Evolutionary conservation across 2,329 filamentous ascomycete genomes (phyloP).

Genomic region (Pseudocercospora cruenta): DNA sequence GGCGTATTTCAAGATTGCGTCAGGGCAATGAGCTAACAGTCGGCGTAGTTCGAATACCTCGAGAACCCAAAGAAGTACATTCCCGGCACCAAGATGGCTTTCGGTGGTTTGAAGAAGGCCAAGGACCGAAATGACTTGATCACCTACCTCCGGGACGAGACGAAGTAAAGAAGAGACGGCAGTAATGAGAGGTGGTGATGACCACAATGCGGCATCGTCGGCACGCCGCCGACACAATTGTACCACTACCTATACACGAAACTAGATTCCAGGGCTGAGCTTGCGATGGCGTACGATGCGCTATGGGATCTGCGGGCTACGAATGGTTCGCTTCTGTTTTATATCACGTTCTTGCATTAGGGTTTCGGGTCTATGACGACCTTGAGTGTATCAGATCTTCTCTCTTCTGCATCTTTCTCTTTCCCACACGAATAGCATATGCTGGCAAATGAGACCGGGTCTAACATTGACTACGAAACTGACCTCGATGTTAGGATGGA

Average conservation of each 20-base stretch:
- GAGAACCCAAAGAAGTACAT: slow-evolving; percentile 99
- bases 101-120: slow-evolving; percentile 98
- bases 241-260: slow-evolving; percentile 12
- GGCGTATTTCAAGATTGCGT: neutral
- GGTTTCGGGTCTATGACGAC: slow-evolving; percentile 1
- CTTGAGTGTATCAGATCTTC: slow-evolving; percentile 9
- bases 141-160: slow-evolving; percentile 75
- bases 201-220: neutral
- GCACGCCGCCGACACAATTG: neutral
- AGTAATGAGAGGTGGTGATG: slow-evolving; percentile 9
- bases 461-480: neutral
- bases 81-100: slow-evolving; percentile 99
- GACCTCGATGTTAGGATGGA: neutral
- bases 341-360: slow-evolving; percentile 10
- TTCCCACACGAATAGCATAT: neutral
- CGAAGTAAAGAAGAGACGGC: slow-evolving; percentile 59
- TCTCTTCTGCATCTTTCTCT: slow-evolving; percentile 1
- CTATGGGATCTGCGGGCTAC: slow-evolving; percentile 2
- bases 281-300: slow-evolving; percentile 3
- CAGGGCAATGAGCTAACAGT: slow-evolving; percentile 16
- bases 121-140: slow-evolving; percentile 99
- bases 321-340: slow-evolving; percentile 9
- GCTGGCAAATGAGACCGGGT: no score
- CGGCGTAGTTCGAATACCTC: slow-evolving; percentile 84
- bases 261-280: slow-evolving; percentile 4